Evolutionary conservation across 208 protist genomes (phyloP), one percentile per base, ranked within the genome.

Genomic region (Crithidia fasciculata): DNA sequence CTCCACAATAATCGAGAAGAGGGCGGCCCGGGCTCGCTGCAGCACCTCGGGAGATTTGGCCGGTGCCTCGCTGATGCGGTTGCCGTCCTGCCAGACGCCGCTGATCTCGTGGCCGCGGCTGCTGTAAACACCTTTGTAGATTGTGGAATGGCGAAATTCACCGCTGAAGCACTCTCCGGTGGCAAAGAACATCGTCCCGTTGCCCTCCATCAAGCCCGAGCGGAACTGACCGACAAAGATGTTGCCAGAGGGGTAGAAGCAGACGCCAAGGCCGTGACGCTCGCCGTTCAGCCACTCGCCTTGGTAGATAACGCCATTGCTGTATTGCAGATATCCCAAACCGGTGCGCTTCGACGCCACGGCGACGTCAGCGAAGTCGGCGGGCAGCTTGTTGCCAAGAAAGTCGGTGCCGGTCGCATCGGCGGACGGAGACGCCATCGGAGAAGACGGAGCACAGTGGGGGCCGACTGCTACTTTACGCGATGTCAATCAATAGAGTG

Each of bases 181-280:
- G 10, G 78, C 59, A 52, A 85, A 84, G 60, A 95, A 78, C 63
- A 91, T 83, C 37, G 83, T 87, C 15, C 87, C 90, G 8, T 68
- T 52, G 3, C 90, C 90, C 15, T 91, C 82, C 57, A 91, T 87
- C 44, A 75, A 40, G 1, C 90, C 90, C 4, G 63, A 36, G 28
- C 45, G 52, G 41, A 92, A 95, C 55, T 84, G 66, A 0, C 90
- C 90, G 0, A 87, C 78, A 59, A 80, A 92, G 36, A 95, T 85
- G 67, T 86, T 85, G 41, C 90, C 87, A 18, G 85, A 90, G 2
- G 78, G 41, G 71, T 85, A 92, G 54, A 77, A 88, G 50, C 86
- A 86, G 8, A 85, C 72, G 41, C 90, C 90, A 37, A 82, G 82
- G 10, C 85, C 90, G 65, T 92, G 77, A 5, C 82, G 83, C 53